Evolutionary conservation across 2,329 filamentous ascomycete species (phyloP), one percentile per base, ranked within the genome.

Genomic region (Beauveria scarabaeidicola): DNA sequence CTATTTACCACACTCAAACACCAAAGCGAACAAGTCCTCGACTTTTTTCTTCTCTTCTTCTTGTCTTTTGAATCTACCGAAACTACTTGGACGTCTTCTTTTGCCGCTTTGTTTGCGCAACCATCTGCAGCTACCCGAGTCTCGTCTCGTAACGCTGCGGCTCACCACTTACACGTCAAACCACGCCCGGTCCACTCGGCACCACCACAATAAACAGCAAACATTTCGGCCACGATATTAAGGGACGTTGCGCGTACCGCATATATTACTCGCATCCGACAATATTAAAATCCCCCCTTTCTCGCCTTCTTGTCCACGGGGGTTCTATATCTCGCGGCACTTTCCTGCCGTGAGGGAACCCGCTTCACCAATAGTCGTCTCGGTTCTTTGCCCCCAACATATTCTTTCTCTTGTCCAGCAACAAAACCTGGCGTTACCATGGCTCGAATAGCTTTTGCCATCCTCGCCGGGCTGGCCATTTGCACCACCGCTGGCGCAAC

Each of bases 81-180:
- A 15, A 21, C 23, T 29, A 44, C 43, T 44, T 23, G 19, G n/a
- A 44, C 43, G 10, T 44, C 19, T 19, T 6, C 5, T 23, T 46
- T 27, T 13, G 23, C 6, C 15, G 7, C 32, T 13, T 53, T 23
- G 41, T 53, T 53, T 59, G 50, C 25, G 50, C 43, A 46, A 21
- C 43, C 32, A n/a, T 48, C 6, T 47, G 57, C 57, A 53, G 41
- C 29, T 23, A 32, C 32, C 57, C 57, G 43, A 21, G 9, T 15
- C n/a, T 27, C 15, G n/a, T n/a, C n/a, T 58, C 15, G 19, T 53
- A 59, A 41, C 36, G 27, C 11, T 43, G 44, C 46, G 36, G 5
- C 32, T 60, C 38, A 46, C 48, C 57, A 60, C 59, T 60, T 60
- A 60, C 25, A 60, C 44, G 9, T 46, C 27, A 23, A 52, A 52